Evolutionary conservation across 768 basidiomycete genomes (phyloP), one percentile per base, ranked within the genome.

Genomic region (Suillus ampliporus): DNA sequence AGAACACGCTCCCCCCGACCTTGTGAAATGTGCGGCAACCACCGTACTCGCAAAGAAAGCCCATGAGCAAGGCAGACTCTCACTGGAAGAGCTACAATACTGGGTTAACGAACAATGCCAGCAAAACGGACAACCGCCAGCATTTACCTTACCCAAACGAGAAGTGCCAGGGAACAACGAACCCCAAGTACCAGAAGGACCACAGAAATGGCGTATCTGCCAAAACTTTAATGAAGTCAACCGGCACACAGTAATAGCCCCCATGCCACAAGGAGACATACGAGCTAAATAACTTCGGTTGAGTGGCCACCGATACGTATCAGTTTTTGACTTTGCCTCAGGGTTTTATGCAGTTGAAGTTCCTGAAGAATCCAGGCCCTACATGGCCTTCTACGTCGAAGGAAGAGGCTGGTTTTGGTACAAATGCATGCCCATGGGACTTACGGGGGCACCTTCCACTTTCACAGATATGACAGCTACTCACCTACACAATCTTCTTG

Each of bases 11-110:
- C n/a, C 9, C 0, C 43, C 43, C 19, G 43, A 44, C 8, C 3
- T 3, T 4, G n/a, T 44, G 1, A 44, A 44, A 11, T 52, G 51
- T 11, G 0, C 4, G 2, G 43, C 19, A 9, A 44, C 71, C 0
- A 80, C 75, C 0, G 78, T 71, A 0, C 64, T 84, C 0, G 79
- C 77, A 0, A 66, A 75, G 61, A 82, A 83, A 57, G 76, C 67
- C 8, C 76, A 78, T n/a, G 69, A 75, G 6, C 67, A 67, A 0
- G 66, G 61, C 0, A 77, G 79, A 0, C 58, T 80, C 0, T 66
- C 71, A 0, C 31, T 76, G 0, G 76, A 78, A 5, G 78, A 81
- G 37, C 71, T 82, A 0, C 54, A n/a, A n/a, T n/a, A n/a, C n/a
- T n/a, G n/a, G n/a, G n/a, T n/a, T n/a, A n/a, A n/a, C n/a, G n/a